Evolutionary conservation across 1,284 basidiomycete genomes (phyloP).

Genomic region (Tylopilus sp.): DNA sequence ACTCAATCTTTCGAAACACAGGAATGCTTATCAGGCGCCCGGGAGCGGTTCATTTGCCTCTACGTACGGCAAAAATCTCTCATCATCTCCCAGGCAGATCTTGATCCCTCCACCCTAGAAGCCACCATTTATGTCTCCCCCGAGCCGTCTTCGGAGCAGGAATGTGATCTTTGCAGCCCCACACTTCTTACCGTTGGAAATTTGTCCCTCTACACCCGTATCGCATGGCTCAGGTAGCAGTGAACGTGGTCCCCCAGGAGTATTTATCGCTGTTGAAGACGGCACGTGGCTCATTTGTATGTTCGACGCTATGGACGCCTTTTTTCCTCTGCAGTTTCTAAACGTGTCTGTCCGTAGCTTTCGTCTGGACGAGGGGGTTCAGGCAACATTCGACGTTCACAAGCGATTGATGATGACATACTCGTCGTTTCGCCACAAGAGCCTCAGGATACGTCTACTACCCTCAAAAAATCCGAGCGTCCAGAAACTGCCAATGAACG

Average conservation of each 20-base stretch:
- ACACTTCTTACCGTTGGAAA: not conserved
- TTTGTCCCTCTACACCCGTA: not conserved
- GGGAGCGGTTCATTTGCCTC: not conserved
- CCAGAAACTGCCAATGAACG: not conserved
- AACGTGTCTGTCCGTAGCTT: conserved; percentile 32
- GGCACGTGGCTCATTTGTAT: conserved; percentile 39
- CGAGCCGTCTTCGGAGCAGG: not conserved
- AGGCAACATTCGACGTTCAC: conserved; percentile 59
- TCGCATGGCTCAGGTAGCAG: conserved; percentile 14
- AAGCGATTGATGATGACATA: conserved; percentile 36
- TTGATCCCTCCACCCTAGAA: conserved; percentile 1
- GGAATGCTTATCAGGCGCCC: conserved; percentile 24
- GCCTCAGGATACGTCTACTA: conserved; percentile 43
- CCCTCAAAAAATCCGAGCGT: conserved; percentile 22
- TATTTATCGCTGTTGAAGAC: conserved; percentile 28
- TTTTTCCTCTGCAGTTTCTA: not conserved
- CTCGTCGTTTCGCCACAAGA: conserved; percentile 48
- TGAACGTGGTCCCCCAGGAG: not conserved
- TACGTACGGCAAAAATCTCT: not conserved
- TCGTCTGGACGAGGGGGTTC: conserved; percentile 66
- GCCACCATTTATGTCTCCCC: conserved; percentile 22
- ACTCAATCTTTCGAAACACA: conserved; percentile 1
- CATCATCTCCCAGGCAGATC: not conserved
- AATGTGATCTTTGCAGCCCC: not conserved
- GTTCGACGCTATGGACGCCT: conserved; percentile 9